Evolutionary conservation across 2,329 filamentous ascomycete species (phyloP).

Genomic region (Meredithiella fracta): DNA sequence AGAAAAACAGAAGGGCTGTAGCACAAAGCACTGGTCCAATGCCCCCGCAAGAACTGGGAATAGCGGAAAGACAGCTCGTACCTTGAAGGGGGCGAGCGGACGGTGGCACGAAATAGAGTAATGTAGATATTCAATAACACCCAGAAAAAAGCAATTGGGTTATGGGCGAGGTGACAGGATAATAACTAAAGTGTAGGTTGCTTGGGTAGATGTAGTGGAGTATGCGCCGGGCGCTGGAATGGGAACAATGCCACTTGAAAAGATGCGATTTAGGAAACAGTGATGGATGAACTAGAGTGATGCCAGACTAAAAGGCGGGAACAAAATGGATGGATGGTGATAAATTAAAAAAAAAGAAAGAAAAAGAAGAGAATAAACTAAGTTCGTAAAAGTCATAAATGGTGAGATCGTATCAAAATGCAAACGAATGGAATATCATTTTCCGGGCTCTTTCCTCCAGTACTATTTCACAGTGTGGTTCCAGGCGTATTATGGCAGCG

Average conservation of each 20-base stretch:
- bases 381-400: background rate
- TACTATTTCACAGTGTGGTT: no score
- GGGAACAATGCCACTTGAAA: constrained; percentile 1
- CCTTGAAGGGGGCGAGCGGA: background rate
- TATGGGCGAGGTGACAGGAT: background rate
- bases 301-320: constrained; percentile 3
- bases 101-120: background rate
- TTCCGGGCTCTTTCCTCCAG: no score
- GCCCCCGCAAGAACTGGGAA: background rate
- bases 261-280: background rate
- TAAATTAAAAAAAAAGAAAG: background rate
- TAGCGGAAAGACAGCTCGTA: background rate
- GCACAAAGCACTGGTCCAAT: background rate
- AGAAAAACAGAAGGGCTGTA: background rate
- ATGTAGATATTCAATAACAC: background rate
- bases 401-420: no score
- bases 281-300: background rate
- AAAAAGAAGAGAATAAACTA: background rate
- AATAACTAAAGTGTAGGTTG: background rate
- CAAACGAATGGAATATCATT: no score
- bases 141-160: background rate
- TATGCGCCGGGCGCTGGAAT: constrained; percentile 2
- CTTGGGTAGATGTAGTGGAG: background rate
- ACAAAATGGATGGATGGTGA: background rate
- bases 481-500: no score